Percentiles rank a stretch among this genome's conserved stretches.
Evolutionary conservation across 2,329 filamentous ascomycete genomes (phyloP).

Genomic region (Aspergillus uvarum): DNA sequence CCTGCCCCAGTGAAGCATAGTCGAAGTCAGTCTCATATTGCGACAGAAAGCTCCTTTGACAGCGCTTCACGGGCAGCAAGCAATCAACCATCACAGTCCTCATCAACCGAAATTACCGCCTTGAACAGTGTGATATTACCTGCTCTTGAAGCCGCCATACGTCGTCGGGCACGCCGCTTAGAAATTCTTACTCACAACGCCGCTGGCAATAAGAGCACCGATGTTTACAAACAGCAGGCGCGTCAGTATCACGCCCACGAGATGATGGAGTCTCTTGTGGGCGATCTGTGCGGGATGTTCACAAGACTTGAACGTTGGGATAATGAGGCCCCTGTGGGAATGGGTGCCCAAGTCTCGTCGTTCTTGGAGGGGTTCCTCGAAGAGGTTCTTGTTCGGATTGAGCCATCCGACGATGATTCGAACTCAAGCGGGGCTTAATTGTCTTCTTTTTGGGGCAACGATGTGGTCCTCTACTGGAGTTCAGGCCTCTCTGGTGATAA

Average conservation of each 20-base stretch:
- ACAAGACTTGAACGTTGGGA: slow-evolving; percentile 89
- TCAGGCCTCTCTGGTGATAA: not conserved
- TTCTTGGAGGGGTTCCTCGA: slow-evolving; percentile 91
- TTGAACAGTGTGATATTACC: slow-evolving; percentile 90
- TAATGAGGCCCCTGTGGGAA: slow-evolving; percentile 80
- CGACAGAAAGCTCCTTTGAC: slow-evolving; percentile 2
- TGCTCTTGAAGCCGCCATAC: slow-evolving; percentile 85
- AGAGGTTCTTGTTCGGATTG: slow-evolving; percentile 87
- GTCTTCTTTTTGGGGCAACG: not conserved
- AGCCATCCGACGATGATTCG: slow-evolving; percentile 58
- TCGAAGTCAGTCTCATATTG: slow-evolving; percentile 12
- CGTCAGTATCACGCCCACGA: slow-evolving; percentile 78
- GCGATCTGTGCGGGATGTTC: slow-evolving; percentile 78
- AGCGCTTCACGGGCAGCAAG: slow-evolving; percentile 8
- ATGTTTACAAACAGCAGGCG: slow-evolving; percentile 50
- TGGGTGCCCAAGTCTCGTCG: slow-evolving; percentile 85
- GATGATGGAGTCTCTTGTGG: slow-evolving; percentile 74
- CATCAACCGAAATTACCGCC: slow-evolving; percentile 70
- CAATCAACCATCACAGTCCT: slow-evolving; percentile 20
- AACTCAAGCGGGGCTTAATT: not conserved
- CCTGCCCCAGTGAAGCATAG: slow-evolving; percentile 9
- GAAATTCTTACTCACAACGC: slow-evolving; percentile 42
- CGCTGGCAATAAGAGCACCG: slow-evolving; percentile 55
- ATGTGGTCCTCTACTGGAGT: not conserved
- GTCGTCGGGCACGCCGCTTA: slow-evolving; percentile 66